Evolutionary conservation across 2,329 filamentous ascomycete species (phyloP).

Genomic region (Botryotinia calthae): DNA sequence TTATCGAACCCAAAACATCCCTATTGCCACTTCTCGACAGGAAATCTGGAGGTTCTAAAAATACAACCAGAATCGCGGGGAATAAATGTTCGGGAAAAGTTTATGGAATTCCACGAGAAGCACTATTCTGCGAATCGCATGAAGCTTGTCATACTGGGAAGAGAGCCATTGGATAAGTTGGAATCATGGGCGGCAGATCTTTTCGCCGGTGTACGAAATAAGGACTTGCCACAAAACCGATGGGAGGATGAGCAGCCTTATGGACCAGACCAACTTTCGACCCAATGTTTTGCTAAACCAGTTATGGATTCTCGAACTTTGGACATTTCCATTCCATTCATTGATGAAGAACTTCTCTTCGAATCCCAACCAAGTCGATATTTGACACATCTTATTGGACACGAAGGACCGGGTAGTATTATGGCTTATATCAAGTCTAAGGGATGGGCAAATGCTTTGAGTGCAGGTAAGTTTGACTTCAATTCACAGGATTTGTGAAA

Average conservation of each 20-base stretch:
- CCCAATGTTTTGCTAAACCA: constrained; percentile 68
- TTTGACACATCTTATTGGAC: constrained; percentile 69
- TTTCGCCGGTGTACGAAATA: constrained; percentile 66
- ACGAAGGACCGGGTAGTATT: constrained; percentile 73
- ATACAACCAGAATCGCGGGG: constrained; percentile 65
- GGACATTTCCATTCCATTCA: constrained; percentile 66
- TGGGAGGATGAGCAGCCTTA: constrained; percentile 64
- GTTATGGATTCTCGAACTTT: constrained; percentile 67
- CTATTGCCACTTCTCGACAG: constrained; percentile 71
- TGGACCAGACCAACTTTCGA: constrained; percentile 57
- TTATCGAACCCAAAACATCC: constrained; percentile 68
- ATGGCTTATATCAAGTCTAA: constrained; percentile 69
- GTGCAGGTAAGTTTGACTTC: constrained; percentile 43
- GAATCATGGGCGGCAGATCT: constrained; percentile 67
- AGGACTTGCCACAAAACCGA: constrained; percentile 60
- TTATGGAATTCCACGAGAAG: constrained; percentile 69
- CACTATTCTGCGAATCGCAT: constrained; percentile 74
- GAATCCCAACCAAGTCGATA: constrained; percentile 68
- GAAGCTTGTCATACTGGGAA: constrained; percentile 69
- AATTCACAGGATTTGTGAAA: neutral
- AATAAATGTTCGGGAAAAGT: constrained; percentile 67
- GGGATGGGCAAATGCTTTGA: constrained; percentile 68
- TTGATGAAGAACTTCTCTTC: constrained; percentile 65
- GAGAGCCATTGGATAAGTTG: constrained; percentile 63
- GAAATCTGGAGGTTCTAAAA: constrained; percentile 67